Evolutionary conservation across 257 asterid genomes (phyloP).

Genomic region (Solanum chaucha): DNA sequence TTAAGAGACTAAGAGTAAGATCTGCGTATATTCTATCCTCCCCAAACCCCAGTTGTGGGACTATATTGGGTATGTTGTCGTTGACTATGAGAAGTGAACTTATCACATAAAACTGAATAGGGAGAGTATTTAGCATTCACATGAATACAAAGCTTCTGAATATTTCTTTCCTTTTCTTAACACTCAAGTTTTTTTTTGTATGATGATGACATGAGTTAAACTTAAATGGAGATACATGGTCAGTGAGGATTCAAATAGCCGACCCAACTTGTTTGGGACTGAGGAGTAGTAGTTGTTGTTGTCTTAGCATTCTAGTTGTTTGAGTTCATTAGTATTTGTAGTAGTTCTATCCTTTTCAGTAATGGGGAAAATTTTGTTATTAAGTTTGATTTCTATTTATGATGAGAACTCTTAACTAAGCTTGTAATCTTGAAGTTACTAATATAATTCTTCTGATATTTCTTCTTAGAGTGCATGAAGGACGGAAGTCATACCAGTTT

Average conservation of each 20-base stretch:
- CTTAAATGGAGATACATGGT: neutral
- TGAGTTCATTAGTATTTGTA: neutral
- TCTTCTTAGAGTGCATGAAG: slow-evolving; percentile 75
- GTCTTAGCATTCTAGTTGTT: neutral
- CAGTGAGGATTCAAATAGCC: neutral
- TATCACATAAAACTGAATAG: neutral
- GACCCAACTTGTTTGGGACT: neutral
- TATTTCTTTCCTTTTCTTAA: neutral
- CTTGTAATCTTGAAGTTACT: neutral
- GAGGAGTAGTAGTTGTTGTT: neutral
- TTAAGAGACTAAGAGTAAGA: neutral
- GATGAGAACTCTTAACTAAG: neutral
- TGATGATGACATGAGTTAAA: neutral
- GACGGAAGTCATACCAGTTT: slow-evolving; percentile 48
- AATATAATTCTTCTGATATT: neutral
- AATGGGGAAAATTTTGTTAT: neutral
- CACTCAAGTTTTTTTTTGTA: neutral
- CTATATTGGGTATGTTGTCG: neutral
- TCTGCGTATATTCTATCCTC: too few relatives aligned
- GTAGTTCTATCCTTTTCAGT: neutral
- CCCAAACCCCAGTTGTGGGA: neutral
- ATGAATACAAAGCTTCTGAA: neutral
- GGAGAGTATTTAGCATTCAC: neutral
- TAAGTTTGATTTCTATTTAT: neutral
- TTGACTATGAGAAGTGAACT: neutral